Conservation (phyloP, 176 grass and related monocot genomes). For the Phoenix dactylifera region DNA sequence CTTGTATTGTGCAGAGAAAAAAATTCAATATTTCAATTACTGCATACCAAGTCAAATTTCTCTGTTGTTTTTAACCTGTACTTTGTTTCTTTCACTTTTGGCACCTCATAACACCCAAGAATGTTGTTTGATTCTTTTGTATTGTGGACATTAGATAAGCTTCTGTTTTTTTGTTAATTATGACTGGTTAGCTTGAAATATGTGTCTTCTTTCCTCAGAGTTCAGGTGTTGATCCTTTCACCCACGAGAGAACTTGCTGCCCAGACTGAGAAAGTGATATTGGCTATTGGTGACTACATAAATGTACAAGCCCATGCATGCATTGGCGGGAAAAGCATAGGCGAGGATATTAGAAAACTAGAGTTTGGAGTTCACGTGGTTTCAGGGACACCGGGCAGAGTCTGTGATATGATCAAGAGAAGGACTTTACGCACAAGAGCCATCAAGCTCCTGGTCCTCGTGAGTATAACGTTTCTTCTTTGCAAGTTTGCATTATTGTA, state of each 20-base stretch:
- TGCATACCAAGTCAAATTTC: no score
- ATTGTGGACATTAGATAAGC: no score
- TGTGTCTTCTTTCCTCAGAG: conserved; percentile 35
- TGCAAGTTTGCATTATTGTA: no score
- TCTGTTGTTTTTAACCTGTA: no score
- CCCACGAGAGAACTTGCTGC: conserved; percentile 84
- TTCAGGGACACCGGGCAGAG: conserved; percentile 81
- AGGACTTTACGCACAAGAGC: conserved; percentile 71
- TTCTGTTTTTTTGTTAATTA: no score
- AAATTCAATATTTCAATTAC: no score
- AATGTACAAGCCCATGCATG: conserved; percentile 71
- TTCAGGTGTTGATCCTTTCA: conserved; percentile 76
- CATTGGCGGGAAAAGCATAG: conserved; percentile 69
- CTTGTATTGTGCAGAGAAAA: no score
- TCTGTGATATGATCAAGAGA: conserved; percentile 86
- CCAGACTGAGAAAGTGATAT: conserved; percentile 78
- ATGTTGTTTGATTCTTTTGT: no score
- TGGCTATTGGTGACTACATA: conserved; percentile 58
- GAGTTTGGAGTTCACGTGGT: conserved; percentile 71
- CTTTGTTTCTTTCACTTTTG: no score
- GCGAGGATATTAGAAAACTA: conserved; percentile 80
- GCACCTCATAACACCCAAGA: no score
- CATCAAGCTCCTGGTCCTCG: conserved; percentile 75
- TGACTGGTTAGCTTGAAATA: not conserved
- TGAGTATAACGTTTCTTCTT: conserved; percentile 16